These are phyloP conservation scores for Eruca vesicaria DNA, from an alignment of 441 rosid species.

Conservation along the genomic window DNA sequence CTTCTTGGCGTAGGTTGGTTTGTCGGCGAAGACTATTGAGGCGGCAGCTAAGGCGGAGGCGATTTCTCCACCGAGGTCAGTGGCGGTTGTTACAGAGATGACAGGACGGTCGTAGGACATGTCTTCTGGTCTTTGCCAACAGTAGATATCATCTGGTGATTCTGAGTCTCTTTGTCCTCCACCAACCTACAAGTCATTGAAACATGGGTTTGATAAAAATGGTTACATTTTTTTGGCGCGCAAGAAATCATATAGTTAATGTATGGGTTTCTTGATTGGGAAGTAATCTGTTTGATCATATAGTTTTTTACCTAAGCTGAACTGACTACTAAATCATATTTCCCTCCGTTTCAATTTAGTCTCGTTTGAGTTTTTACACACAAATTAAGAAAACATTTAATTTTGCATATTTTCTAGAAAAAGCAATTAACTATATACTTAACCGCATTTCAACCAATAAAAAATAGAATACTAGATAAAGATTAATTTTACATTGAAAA, in stretches of 20 bases:
- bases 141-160: slow-evolving; percentile 70
- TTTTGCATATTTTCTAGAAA: no score
- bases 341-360: no score
- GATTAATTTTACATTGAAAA: no score
- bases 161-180: slow-evolving; percentile 51
- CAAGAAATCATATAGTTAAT: neutral
- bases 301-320: neutral
- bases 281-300: neutral
- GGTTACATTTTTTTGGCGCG: neutral
- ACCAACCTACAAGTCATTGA: slow-evolving; percentile 50
- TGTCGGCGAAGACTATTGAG: slow-evolving; percentile 68
- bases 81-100: slow-evolving; percentile 36
- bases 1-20: slow-evolving; percentile 51
- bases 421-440: no score
- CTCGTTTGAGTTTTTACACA: no score
- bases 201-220: neutral
- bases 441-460: no score
- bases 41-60: slow-evolving; percentile 81
- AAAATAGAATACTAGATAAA: no score
- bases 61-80: slow-evolving; percentile 76
- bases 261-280: neutral
- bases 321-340: neutral
- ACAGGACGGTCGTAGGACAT: slow-evolving; percentile 62
- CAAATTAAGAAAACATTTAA: no score
- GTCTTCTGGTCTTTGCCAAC: slow-evolving; percentile 87